Evolutionary conservation across 2,329 filamentous ascomycete genomes (phyloP).

Genomic region (Paecilomyces dactylethromorphus): DNA sequence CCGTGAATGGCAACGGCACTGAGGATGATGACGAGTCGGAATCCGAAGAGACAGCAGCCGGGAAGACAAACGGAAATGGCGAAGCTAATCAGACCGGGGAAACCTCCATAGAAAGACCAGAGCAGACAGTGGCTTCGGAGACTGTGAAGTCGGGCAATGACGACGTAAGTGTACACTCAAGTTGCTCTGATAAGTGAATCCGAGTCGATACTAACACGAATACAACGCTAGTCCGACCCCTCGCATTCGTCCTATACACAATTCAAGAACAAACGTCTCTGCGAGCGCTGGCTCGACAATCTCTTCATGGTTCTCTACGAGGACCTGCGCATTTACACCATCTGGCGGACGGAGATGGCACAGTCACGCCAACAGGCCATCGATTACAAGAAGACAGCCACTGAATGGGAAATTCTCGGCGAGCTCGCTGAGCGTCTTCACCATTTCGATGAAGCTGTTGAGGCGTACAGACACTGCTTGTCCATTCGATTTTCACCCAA

Average conservation of each 20-base stretch:
- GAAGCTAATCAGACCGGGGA: conserved; percentile 20
- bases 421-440: conserved; percentile 88
- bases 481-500: conserved; percentile 87
- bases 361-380: conserved; percentile 90
- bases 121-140: conserved; percentile 69
- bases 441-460: conserved; percentile 82
- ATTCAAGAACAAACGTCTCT: conserved; percentile 94
- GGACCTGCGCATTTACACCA: conserved; percentile 95
- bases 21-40: conserved; percentile 21
- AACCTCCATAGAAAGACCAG: conserved; percentile 65
- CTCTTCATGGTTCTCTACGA: conserved; percentile 99
- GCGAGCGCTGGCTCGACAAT: conserved; percentile 96
- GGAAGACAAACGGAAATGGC: conserved; percentile 26
- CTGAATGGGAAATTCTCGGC: conserved; percentile 97
- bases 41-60: conserved; percentile 19
- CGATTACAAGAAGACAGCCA: conserved; percentile 92
- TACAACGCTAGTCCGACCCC: conserved; percentile 48
- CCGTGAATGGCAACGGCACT: conserved; percentile 27
- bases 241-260: conserved; percentile 73
- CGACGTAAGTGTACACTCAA: conserved; percentile 47
- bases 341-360: conserved; percentile 97
- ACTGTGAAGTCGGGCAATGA: conserved; percentile 70
- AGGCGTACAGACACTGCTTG: conserved; percentile 86
- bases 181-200: background rate
- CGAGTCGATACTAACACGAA: background rate